Evolutionary conservation across 2,329 filamentous ascomycete genomes (phyloP).

Genomic region (Colletotrichum sp.): DNA sequence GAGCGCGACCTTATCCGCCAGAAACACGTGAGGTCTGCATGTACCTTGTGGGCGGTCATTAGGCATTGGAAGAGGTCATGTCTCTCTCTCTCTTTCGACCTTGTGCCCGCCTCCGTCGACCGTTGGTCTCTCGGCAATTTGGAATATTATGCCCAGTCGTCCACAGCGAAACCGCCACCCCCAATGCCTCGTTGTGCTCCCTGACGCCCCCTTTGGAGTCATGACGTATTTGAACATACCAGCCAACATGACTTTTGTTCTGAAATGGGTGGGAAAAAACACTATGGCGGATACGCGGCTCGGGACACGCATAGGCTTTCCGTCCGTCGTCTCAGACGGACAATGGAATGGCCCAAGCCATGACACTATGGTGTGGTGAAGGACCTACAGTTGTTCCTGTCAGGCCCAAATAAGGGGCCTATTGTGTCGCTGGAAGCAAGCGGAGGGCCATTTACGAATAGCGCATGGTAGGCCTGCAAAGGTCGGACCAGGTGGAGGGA

Average conservation of each 20-base stretch:
- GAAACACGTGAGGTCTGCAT: background rate
- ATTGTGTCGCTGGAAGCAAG: background rate
- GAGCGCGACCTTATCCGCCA: background rate
- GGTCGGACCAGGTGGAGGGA: background rate
- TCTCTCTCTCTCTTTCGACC: background rate
- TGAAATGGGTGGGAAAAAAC: background rate
- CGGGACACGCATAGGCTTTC: background rate
- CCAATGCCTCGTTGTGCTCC: background rate
- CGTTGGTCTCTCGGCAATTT: background rate
- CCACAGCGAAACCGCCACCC: background rate
- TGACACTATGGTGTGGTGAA: background rate
- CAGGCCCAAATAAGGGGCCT: background rate
- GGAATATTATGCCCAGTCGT: background rate
- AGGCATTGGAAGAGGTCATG: background rate
- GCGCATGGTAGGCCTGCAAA: background rate
- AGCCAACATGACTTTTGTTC: background rate
- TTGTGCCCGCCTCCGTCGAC: background rate
- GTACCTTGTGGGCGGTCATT: background rate
- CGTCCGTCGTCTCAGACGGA: background rate
- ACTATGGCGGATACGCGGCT: background rate
- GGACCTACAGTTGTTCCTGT: background rate
- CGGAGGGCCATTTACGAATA: background rate
- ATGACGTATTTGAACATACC: conserved; percentile 9
- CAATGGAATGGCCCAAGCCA: background rate
- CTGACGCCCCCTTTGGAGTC: background rate